Conservation (phyloP, 306 rosid species). For the Cicer pinnatifidum region DNA sequence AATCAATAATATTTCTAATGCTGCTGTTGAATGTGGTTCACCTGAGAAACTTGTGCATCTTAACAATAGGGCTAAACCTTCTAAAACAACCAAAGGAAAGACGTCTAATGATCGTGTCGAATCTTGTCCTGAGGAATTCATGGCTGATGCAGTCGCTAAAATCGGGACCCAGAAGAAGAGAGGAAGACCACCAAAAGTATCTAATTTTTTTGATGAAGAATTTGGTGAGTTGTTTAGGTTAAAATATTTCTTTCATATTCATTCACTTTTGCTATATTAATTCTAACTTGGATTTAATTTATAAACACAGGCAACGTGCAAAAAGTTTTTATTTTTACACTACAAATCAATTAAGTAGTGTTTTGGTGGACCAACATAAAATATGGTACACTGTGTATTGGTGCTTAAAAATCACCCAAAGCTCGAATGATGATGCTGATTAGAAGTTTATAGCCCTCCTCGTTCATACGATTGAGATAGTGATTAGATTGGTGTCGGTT, state of each 20-base stretch:
- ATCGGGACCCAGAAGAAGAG: conserved; percentile 31
- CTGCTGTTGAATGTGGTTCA: conserved; percentile 42
- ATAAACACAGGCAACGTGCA: too few species aligned
- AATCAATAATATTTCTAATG: conserved; percentile 44
- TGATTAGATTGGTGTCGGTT: too few species aligned
- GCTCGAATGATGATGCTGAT: too few species aligned
- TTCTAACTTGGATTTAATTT: too few species aligned
- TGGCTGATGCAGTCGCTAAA: neutral
- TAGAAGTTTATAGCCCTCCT: too few species aligned
- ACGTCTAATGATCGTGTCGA: conserved; percentile 14
- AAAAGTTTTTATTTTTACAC: too few species aligned
- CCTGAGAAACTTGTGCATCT: conserved; percentile 40
- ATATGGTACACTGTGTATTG: too few species aligned
- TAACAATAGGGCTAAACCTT: conserved; percentile 23
- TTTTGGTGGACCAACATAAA: too few species aligned
- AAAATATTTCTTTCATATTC: neutral
- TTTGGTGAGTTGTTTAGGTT: neutral
- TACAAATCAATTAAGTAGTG: too few species aligned
- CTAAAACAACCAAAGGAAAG: conserved; percentile 37
- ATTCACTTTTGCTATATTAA: neutral
- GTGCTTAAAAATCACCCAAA: too few species aligned
- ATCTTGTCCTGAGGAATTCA: conserved; percentile 28
- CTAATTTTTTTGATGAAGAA: neutral
- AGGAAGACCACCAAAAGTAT: conserved; percentile 43
- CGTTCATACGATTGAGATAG: too few species aligned